These are phyloP conservation scores for Cicer cuneatum DNA, from an alignment of 306 rosid species.

Conservation along the genomic window DNA sequence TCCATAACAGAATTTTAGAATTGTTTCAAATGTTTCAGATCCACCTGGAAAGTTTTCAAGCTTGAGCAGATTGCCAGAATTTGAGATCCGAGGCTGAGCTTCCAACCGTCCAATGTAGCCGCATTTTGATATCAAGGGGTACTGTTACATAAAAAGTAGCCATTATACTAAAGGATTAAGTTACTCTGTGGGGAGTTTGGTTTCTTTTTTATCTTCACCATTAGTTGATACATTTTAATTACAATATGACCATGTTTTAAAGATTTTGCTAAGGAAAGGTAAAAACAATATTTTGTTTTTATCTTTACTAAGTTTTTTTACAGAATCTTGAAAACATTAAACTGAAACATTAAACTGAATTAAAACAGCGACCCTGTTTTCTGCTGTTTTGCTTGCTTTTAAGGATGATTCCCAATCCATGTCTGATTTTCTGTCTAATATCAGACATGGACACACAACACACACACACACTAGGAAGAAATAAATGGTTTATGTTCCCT, in stretches of 20 bases:
- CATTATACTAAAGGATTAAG: slow-evolving; percentile 28
- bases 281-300: not conserved
- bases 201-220: slow-evolving; percentile 12
- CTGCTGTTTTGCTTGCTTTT: slow-evolving; percentile 36
- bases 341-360: not conserved
- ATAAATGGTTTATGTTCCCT: slow-evolving; percentile 2
- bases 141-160: slow-evolving; percentile 63
- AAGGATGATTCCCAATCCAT: slow-evolving; percentile 28
- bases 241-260: slow-evolving; percentile 14
- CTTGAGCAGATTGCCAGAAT: slow-evolving; percentile 54
- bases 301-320: not conserved
- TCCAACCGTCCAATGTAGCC: slow-evolving; percentile 76
- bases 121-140: slow-evolving; percentile 80
- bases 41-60: slow-evolving; percentile 94
- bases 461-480: slow-evolving; percentile 14
- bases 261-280: not conserved
- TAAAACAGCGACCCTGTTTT: not conserved
- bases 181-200: not conserved
- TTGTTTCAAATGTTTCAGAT: slow-evolving; percentile 68
- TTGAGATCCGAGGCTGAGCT: slow-evolving; percentile 62
- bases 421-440: slow-evolving; percentile 29
- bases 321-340: slow-evolving; percentile 1
- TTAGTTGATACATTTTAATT: not conserved
- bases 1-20: slow-evolving; percentile 87
- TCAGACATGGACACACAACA: slow-evolving; percentile 1